These are phyloP conservation scores for Kwoniella pini DNA, from an alignment of 768 basidiomycete genomes.

Conservation along the genomic window DNA sequence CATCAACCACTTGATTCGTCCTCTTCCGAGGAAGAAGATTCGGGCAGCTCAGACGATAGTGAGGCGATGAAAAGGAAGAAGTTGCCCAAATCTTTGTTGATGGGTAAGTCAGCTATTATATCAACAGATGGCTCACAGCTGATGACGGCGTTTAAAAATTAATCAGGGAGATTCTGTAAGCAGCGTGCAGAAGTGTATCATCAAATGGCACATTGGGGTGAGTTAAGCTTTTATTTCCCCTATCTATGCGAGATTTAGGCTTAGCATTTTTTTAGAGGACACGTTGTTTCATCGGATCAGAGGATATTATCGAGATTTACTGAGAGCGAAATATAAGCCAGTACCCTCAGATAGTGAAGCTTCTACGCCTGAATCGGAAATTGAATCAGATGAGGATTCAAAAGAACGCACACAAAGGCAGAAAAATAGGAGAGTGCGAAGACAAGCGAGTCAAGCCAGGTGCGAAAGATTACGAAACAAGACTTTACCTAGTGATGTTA, in stretches of 20 bases:
- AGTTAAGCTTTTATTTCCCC: slow-evolving; percentile 41
- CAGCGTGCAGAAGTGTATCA: slow-evolving; percentile 44
- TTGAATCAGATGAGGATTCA: slow-evolving; percentile 23
- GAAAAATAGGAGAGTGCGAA: slow-evolving; percentile 2
- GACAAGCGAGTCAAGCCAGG: slow-evolving; percentile 14
- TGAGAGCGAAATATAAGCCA: slow-evolving; percentile 45
- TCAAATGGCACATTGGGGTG: slow-evolving; percentile 50
- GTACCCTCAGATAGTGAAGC: slow-evolving; percentile 50
- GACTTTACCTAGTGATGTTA: slow-evolving; percentile 17
- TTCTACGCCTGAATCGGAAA: slow-evolving; percentile 12
- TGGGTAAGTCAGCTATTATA: slow-evolving; percentile 27
- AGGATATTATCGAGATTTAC: slow-evolving; percentile 41
- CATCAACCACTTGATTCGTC: slow-evolving; percentile 58
- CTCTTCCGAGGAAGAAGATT: slow-evolving; percentile 59
- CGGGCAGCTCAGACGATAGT: slow-evolving; percentile 2
- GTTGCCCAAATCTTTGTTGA: slow-evolving; percentile 20
- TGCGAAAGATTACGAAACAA: slow-evolving; percentile 18
- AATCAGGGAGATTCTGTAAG: slow-evolving; percentile 40
- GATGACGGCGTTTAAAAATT: neutral
- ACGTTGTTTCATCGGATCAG: slow-evolving; percentile 35
- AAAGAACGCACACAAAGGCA: slow-evolving; percentile 19
- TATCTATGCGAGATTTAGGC: neutral
- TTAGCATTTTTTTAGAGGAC: slow-evolving; percentile 26
- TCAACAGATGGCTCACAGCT: neutral
- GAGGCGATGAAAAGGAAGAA: neutral